phyloP scores from a whole-genome alignment of 768 basidiomycete species.

The Crepidotus variabilis region DNA sequence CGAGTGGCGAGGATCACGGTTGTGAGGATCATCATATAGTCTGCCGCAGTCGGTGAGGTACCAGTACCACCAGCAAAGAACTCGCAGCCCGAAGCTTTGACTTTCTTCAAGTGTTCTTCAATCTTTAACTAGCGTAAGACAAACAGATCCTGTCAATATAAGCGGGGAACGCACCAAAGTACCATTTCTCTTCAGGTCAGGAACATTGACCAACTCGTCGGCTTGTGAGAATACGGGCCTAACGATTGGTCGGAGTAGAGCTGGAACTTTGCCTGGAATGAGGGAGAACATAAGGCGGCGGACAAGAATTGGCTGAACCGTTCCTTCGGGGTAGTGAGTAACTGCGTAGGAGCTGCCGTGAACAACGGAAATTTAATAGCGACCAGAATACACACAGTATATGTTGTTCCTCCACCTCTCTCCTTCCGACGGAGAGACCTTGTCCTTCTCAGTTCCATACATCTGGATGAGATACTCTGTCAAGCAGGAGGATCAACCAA shows the following conservation, averaged over 20 bases:
- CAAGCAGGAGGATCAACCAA: not conserved
- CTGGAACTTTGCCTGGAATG: slow-evolving; percentile 27
- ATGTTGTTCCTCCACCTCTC: slow-evolving; percentile 27
- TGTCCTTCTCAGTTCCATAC: slow-evolving; percentile 30
- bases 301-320: slow-evolving; percentile 36
- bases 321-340: slow-evolving; percentile 38
- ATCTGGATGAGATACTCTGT: slow-evolving; percentile 40
- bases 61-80: slow-evolving; percentile 16
- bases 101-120: slow-evolving; percentile 18
- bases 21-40: slow-evolving; percentile 25
- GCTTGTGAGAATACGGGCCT: slow-evolving; percentile 24
- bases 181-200: slow-evolving; percentile 24
- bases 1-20: slow-evolving; percentile 17
- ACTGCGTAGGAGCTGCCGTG: slow-evolving; percentile 16
- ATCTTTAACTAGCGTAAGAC: slow-evolving; percentile 8
- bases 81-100: slow-evolving; percentile 2
- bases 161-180: slow-evolving; percentile 20
- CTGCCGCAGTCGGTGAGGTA: slow-evolving; percentile 17
- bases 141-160: not conserved
- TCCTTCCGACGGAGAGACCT: slow-evolving; percentile 6
- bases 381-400: slow-evolving; percentile 25
- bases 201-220: slow-evolving; percentile 18
- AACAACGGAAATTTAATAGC: not conserved
- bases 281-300: slow-evolving; percentile 29
- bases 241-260: slow-evolving; percentile 32